These are phyloP conservation scores for Trichosporon asahii DNA, from an alignment of 1,284 basidiomycete species.

Conservation along the genomic window DNA sequence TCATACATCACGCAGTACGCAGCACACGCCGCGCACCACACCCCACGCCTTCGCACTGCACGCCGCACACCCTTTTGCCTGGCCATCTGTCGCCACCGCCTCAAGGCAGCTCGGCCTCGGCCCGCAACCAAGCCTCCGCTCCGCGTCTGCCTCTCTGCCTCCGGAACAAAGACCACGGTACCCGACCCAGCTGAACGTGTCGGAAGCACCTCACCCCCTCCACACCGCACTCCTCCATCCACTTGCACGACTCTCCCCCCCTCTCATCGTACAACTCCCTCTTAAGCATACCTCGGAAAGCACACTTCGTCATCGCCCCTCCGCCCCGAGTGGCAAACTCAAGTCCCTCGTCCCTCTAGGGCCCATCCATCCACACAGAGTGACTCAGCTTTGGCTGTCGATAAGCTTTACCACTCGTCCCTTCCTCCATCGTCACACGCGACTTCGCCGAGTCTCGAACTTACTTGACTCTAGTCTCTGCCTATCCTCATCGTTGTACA, in stretches of 20 bases:
- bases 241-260: not conserved
- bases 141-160: not conserved
- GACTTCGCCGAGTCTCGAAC: not conserved
- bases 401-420: not conserved
- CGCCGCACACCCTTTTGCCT: not conserved
- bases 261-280: not conserved
- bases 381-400: constrained; percentile 1
- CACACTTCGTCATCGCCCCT: not conserved
- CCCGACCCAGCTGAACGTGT: not conserved
- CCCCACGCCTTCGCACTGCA: not conserved
- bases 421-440: not conserved
- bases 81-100: not conserved
- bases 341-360: not conserved
- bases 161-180: not conserved
- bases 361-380: not conserved
- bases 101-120: not conserved
- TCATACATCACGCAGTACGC: not conserved
- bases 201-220: not conserved
- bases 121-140: not conserved
- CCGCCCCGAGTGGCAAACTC: not conserved
- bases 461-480: too few species aligned
- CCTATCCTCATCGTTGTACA: not conserved
- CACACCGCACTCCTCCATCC: not conserved
- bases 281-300: not conserved
- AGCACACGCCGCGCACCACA: not conserved